Evolutionary conservation across 2,329 filamentous ascomycete genomes (phyloP).

Genomic region (Thelonectria rubi): DNA sequence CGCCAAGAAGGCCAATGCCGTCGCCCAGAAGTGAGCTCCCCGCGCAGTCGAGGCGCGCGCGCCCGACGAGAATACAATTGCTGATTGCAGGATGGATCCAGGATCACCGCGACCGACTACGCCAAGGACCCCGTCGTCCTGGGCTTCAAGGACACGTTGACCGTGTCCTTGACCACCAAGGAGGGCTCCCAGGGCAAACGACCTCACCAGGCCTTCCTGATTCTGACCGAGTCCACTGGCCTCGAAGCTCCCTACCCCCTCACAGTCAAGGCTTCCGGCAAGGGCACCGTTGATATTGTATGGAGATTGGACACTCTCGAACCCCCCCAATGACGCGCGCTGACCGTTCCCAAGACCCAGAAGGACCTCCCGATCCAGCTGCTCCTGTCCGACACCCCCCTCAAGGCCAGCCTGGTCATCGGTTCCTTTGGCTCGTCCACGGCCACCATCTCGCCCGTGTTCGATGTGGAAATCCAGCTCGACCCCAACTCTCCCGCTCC

Average conservation of each 20-base stretch:
- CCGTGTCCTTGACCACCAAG: slow-evolving; percentile 81
- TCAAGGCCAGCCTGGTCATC: slow-evolving; percentile 84
- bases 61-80: slow-evolving; percentile 14
- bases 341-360: slow-evolving; percentile 69
- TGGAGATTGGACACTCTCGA: slow-evolving; percentile 41
- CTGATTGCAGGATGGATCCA: slow-evolving; percentile 48
- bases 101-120: slow-evolving; percentile 66
- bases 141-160: slow-evolving; percentile 76
- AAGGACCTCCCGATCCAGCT: slow-evolving; percentile 91
- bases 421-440: slow-evolving; percentile 83
- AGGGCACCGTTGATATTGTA: slow-evolving; percentile 86
- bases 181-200: slow-evolving; percentile 82
- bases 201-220: slow-evolving; percentile 93
- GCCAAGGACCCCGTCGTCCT: slow-evolving; percentile 72
- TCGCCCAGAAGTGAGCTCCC: slow-evolving; percentile 72
- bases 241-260: slow-evolving; percentile 90
- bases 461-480: slow-evolving; percentile 73
- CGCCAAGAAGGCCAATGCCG: slow-evolving; percentile 69
- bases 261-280: slow-evolving; percentile 85
- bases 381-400: slow-evolving; percentile 70
- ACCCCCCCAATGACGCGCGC: slow-evolving; percentile 21
- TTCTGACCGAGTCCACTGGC: slow-evolving; percentile 79
- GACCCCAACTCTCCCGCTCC: slow-evolving; percentile 70
- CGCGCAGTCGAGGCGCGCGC: not conserved
- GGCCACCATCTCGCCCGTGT: slow-evolving; percentile 74